Evolutionary conservation across 371 early-diverging fungal genomes (phyloP), one percentile per base, ranked within the genome.

Genomic region (Quaeritorhiza haematococci): DNA sequence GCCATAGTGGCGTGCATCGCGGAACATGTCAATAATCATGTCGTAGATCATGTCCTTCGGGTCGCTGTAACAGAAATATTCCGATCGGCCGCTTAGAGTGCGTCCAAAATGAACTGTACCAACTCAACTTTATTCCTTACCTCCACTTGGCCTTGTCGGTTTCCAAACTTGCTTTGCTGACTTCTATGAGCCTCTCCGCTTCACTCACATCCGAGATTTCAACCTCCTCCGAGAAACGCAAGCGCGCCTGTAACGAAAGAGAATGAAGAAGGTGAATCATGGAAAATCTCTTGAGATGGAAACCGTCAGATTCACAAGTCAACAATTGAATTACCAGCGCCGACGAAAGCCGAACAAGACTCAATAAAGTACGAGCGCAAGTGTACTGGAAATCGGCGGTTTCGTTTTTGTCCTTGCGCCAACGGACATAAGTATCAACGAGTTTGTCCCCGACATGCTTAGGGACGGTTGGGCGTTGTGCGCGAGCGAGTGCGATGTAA

Each of bases 131-230:
- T 47, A 29, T 47, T 47, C 29, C n/a, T n/a, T n/a, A n/a, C 15
- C 45, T 55, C 17, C 34, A 33, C 13, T 49, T 52, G 23, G 58
- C 53, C 38, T 61, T 58, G 52, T 65, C 59, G 58, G 43, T 57
- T 45, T 45, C 27, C 54, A 76, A 56, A 21, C 75, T 73, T 32
- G 73, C 65, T 62, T 90, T 92, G 57, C 87, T 86, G 29, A 88
- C 88, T 68, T 95, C 92, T 63, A 98, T 83, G 56, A 99, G 71
- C 21, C 97, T 81, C 59, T 96, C 68, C 0, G 96, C 96, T 70
- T 99, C 98, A 55, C 94, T 90, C 21, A 98, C 94, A 77, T 99
- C 98, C 15, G 62, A 76, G 26, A 83, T 75, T 21, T 79, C 79
- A 2, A 97, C 94, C n/a, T 64, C 67, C 29, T 86, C 84, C 7